Evolutionary conservation across 176 grass and related monocot genomes (phyloP).

Genomic region (Zizania latifolia): DNA sequence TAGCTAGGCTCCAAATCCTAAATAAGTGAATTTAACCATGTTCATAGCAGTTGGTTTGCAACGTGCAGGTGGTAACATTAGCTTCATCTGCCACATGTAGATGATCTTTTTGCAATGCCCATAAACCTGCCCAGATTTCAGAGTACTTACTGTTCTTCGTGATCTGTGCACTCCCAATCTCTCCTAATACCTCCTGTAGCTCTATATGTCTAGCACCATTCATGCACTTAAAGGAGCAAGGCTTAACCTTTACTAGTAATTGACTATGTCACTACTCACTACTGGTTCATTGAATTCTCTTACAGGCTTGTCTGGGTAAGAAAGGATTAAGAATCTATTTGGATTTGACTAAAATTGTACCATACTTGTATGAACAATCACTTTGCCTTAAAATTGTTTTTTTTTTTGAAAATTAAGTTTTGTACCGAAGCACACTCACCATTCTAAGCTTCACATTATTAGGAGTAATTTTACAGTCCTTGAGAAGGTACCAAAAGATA

Average conservation of each 20-base stretch:
- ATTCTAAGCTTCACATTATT: background rate
- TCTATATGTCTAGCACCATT: background rate
- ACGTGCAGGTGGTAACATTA: conserved; percentile 10
- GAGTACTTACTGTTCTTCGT: conserved; percentile 23
- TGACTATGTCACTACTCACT: background rate
- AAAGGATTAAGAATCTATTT: background rate
- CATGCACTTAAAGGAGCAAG: background rate
- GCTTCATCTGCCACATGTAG: background rate
- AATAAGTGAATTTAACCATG: conserved; percentile 3
- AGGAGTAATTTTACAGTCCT: too few species aligned
- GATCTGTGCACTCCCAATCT: background rate
- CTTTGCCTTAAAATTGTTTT: background rate
- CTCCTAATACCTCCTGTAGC: background rate
- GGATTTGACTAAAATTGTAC: background rate
- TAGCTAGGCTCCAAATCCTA: conserved; percentile 4
- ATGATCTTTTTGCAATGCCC: background rate
- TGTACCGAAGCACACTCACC: background rate
- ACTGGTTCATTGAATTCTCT: too few species aligned
- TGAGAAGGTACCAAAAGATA: too few species aligned
- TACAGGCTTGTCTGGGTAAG: too few species aligned
- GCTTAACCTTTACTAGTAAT: too few species aligned
- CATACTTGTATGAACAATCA: too few species aligned
- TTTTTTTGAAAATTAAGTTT: background rate
- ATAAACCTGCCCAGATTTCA: conserved; percentile 4
- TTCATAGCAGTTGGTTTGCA: conserved; percentile 30